Conservation (phyloP, 73 alveolate genomes). For the Uronychia setigera region DNA sequence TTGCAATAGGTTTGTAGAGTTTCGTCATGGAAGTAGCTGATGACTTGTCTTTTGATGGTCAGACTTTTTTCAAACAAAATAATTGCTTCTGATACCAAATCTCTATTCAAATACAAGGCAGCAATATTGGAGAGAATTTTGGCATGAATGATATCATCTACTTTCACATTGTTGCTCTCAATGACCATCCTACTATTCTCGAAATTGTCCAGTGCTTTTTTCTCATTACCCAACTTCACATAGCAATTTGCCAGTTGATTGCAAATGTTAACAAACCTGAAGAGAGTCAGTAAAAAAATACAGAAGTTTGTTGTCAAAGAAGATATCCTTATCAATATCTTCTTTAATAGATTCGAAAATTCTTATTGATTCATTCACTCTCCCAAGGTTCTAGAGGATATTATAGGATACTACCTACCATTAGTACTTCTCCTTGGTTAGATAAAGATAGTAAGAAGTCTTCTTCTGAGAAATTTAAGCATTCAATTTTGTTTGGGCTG, state of each 20-base stretch:
- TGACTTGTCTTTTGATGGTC: conserved; percentile 7
- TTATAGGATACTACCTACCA: neutral
- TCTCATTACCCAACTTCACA: neutral
- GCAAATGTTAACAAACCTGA: neutral
- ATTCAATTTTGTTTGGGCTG: neutral
- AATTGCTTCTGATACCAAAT: neutral
- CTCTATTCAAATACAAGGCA: conserved; percentile 3
- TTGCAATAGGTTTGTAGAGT: neutral
- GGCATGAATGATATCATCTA: conserved; percentile 9
- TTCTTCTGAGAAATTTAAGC: neutral
- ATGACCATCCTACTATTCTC: conserved; percentile 4
- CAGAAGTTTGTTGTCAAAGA: neutral
- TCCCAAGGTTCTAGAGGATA: neutral
- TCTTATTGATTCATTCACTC: neutral
- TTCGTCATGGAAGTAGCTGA: conserved; percentile 11
- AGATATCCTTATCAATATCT: neutral
- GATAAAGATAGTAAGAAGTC: neutral
- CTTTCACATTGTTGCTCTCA: neutral
- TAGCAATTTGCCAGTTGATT: conserved; percentile 32
- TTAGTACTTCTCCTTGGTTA: neutral
- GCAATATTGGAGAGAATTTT: conserved; percentile 21
- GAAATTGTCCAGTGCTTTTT: conserved; percentile 28
- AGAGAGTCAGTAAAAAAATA: too few relatives aligned
- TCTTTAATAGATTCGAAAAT: neutral
- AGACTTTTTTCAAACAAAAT: neutral